These are phyloP conservation scores for Cardamine resedifolia DNA, from an alignment of 345 rosid species.

Conservation along the genomic window DNA sequence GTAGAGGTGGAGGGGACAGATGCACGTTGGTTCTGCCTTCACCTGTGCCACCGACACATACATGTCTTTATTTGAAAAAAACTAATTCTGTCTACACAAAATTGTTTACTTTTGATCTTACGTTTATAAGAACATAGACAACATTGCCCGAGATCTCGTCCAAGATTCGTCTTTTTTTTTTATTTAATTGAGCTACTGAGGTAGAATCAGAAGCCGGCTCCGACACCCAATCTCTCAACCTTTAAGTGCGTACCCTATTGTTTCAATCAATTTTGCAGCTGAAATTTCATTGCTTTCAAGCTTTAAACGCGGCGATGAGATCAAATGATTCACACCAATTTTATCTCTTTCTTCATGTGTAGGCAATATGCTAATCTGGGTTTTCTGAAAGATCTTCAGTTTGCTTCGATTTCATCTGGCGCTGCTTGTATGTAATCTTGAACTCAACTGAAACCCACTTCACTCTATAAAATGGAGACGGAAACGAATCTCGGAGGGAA, in stretches of 20 bases:
- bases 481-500: constrained; percentile 47
- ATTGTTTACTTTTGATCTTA: background rate
- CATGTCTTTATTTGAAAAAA: background rate
- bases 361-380: constrained; percentile 20
- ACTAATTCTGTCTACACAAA: background rate
- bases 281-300: background rate
- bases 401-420: background rate
- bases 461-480: constrained; percentile 37
- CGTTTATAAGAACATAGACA: constrained; percentile 13
- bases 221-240: background rate
- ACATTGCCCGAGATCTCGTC: constrained; percentile 27
- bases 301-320: background rate
- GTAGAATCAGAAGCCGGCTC: constrained; percentile 23
- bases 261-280: constrained; percentile 15
- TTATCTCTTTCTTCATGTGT: background rate
- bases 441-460: constrained; percentile 22
- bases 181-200: background rate
- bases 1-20: constrained; percentile 4
- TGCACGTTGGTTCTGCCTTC: constrained; percentile 22
- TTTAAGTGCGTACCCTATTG: background rate
- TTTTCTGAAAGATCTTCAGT: constrained; percentile 18
- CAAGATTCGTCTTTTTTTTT: background rate
- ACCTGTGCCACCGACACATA: constrained; percentile 30
- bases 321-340: background rate
- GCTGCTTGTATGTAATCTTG: constrained; percentile 6